Evolutionary conservation across 108 stramenopile genomes (phyloP).

Genomic region (Nitzschia sp.): DNA sequence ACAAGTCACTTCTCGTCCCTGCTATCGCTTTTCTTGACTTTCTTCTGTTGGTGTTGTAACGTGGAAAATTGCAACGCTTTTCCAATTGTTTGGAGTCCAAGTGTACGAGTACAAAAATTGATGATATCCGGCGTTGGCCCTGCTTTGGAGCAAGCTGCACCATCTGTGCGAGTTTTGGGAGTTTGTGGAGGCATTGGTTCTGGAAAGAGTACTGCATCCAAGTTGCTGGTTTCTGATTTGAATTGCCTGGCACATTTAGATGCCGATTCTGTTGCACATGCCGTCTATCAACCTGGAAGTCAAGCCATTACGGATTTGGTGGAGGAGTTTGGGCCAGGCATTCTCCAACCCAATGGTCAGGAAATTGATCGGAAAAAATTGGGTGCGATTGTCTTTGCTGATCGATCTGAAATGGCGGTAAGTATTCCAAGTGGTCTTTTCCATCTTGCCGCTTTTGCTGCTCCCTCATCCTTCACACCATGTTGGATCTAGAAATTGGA

Average conservation of each 20-base stretch:
- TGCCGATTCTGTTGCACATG: slow-evolving; percentile 76
- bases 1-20: too few relatives aligned
- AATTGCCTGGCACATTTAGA: slow-evolving; percentile 60
- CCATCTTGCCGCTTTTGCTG: too few relatives aligned
- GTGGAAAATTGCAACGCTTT: too few relatives aligned
- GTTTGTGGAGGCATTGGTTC: slow-evolving; percentile 81
- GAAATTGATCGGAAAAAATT: slow-evolving; percentile 63
- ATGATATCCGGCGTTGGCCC: too few relatives aligned
- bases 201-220: slow-evolving; percentile 73
- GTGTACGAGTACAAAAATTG: too few relatives aligned
- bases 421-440: neutral
- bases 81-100: too few relatives aligned
- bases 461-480: neutral
- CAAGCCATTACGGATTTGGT: slow-evolving; percentile 54
- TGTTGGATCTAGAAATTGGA: slow-evolving; percentile 50
- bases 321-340: slow-evolving; percentile 55
- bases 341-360: slow-evolving; percentile 34
- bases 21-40: too few relatives aligned
- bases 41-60: too few relatives aligned
- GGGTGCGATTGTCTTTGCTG: slow-evolving; percentile 75
- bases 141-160: too few relatives aligned
- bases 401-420: slow-evolving; percentile 58
- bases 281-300: slow-evolving; percentile 68
- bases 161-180: slow-evolving; percentile 49
- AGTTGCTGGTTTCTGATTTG: slow-evolving; percentile 58